These are phyloP conservation scores for Pichia sp. DNA, from an alignment of 1,139 yeast genomes.

Conservation along the genomic window DNA sequence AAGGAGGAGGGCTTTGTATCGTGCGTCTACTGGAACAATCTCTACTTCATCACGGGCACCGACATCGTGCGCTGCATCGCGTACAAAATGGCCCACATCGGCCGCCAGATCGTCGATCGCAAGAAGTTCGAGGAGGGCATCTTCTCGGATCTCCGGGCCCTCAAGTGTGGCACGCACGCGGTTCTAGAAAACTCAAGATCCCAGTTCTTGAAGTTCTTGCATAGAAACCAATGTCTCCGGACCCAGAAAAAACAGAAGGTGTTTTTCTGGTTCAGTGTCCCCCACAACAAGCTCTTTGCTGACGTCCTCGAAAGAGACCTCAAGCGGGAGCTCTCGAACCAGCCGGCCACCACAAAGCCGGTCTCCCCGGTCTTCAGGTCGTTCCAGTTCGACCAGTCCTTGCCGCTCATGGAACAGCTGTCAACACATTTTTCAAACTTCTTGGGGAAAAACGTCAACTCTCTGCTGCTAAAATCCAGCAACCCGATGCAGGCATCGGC, in stretches of 20 bases:
- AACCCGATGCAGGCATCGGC: not conserved
- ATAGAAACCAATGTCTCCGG: slow-evolving; percentile 80
- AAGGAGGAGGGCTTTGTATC: slow-evolving; percentile 88
- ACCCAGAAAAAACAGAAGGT: slow-evolving; percentile 97
- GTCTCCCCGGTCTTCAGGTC: slow-evolving; percentile 59
- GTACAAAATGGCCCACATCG: slow-evolving; percentile 86
- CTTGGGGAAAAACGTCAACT: slow-evolving; percentile 22
- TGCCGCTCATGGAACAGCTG: slow-evolving; percentile 46
- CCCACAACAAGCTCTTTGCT: slow-evolving; percentile 86
- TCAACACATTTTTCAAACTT: slow-evolving; percentile 37
- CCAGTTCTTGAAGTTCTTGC: slow-evolving; percentile 76
- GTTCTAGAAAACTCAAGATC: slow-evolving; percentile 85
- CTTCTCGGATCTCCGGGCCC: slow-evolving; percentile 81
- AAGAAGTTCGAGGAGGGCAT: slow-evolving; percentile 97
- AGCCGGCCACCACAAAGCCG: slow-evolving; percentile 58
- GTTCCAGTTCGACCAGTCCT: slow-evolving; percentile 47
- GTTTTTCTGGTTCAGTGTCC: slow-evolving; percentile 94
- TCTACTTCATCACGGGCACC: slow-evolving; percentile 90
- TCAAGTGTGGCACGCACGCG: slow-evolving; percentile 87
- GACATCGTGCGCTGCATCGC: slow-evolving; percentile 92
- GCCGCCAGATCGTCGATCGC: slow-evolving; percentile 75
- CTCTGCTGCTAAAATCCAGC: slow-evolving; percentile 10
- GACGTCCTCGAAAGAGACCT: slow-evolving; percentile 93
- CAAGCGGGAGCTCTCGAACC: slow-evolving; percentile 64
- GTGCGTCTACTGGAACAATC: slow-evolving; percentile 89